A percentile compares a stretch with the other conserved stretches of the same genome.
Conservation (phyloP, 2,329 filamentous ascomycete genomes). For the Diaporthe citri region DNA sequence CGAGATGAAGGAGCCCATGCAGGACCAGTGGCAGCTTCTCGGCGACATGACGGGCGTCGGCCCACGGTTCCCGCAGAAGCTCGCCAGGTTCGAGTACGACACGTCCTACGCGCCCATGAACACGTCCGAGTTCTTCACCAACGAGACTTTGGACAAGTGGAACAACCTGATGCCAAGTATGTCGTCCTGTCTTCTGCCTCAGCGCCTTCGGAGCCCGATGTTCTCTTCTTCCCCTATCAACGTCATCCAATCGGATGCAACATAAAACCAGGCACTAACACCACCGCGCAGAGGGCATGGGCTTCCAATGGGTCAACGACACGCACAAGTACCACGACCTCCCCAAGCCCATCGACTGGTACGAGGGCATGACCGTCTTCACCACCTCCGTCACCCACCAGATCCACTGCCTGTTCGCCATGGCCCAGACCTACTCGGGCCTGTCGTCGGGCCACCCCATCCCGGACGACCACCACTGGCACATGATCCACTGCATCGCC, state of each 20-base stretch:
- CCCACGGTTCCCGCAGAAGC: slow-evolving; percentile 49
- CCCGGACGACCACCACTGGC: slow-evolving; percentile 60
- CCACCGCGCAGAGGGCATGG: slow-evolving; percentile 48
- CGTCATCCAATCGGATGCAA: not conserved
- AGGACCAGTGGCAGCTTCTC: slow-evolving; percentile 50
- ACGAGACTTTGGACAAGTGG: slow-evolving; percentile 51
- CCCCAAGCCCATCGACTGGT: slow-evolving; percentile 51
- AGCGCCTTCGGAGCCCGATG: no score
- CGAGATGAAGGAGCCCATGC: slow-evolving; percentile 43
- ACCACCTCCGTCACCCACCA: slow-evolving; percentile 54
- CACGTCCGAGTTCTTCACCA: slow-evolving; percentile 53
- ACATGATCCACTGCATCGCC: slow-evolving; percentile 63
- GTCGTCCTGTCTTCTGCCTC: not conserved
- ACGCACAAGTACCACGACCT: slow-evolving; percentile 53
- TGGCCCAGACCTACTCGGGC: slow-evolving; percentile 56
- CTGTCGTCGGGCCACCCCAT: slow-evolving; percentile 54
- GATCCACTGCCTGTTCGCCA: slow-evolving; percentile 49
- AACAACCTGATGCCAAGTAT: slow-evolving; percentile 52
- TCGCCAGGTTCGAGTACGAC: slow-evolving; percentile 51
- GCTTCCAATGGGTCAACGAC: slow-evolving; percentile 53
- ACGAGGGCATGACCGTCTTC: slow-evolving; percentile 51
- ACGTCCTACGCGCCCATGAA: slow-evolving; percentile 52
- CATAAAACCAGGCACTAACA: slow-evolving; percentile 27
- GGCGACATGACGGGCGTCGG: slow-evolving; percentile 53
- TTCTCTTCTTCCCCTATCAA: not conserved